Evolutionary conservation across 345 rosid genomes (phyloP).

Genomic region (Turritis glabra): DNA sequence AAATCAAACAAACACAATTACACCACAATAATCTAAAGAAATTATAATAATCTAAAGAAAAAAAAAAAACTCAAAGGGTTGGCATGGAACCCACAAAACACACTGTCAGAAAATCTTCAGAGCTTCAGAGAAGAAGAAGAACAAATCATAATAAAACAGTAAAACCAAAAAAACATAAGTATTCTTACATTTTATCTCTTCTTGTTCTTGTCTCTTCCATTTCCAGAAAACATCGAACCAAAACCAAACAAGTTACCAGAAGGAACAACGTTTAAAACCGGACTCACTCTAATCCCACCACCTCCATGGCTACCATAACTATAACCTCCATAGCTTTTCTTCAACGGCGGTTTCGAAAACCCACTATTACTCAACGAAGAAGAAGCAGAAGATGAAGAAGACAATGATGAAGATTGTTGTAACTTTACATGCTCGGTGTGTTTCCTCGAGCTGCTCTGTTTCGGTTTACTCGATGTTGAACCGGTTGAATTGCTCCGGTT

Average conservation of each 20-base stretch:
- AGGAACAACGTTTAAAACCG: slow-evolving; percentile 72
- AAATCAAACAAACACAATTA: slow-evolving; percentile 40
- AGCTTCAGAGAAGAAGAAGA: slow-evolving; percentile 34
- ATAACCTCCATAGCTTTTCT: slow-evolving; percentile 61
- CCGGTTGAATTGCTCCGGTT: slow-evolving; percentile 81
- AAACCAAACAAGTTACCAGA: slow-evolving; percentile 69
- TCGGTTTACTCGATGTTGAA: slow-evolving; percentile 40
- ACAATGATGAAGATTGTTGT: slow-evolving; percentile 30
- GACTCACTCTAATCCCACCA: slow-evolving; percentile 58
- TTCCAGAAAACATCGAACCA: slow-evolving; percentile 64
- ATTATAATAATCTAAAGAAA: background rate
- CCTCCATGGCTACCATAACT: slow-evolving; percentile 48
- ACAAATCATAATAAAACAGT: slow-evolving; percentile 31
- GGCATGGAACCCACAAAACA: slow-evolving; percentile 39
- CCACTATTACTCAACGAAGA: slow-evolving; percentile 31
- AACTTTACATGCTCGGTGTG: slow-evolving; percentile 39
- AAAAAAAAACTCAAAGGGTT: background rate
- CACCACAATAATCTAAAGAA: slow-evolving; percentile 31
- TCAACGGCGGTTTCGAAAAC: slow-evolving; percentile 76
- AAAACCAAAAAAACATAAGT: background rate
- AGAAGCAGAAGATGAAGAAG: slow-evolving; percentile 29
- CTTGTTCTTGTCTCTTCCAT: slow-evolving; percentile 63
- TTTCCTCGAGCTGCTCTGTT: slow-evolving; percentile 51
- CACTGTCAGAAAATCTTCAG: slow-evolving; percentile 45
- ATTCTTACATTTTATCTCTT: slow-evolving; percentile 47